Base-by-base conservation (phyloP, 495 filamentous ascomycete genomes). In the Aspergillus asperescens region DNA sequence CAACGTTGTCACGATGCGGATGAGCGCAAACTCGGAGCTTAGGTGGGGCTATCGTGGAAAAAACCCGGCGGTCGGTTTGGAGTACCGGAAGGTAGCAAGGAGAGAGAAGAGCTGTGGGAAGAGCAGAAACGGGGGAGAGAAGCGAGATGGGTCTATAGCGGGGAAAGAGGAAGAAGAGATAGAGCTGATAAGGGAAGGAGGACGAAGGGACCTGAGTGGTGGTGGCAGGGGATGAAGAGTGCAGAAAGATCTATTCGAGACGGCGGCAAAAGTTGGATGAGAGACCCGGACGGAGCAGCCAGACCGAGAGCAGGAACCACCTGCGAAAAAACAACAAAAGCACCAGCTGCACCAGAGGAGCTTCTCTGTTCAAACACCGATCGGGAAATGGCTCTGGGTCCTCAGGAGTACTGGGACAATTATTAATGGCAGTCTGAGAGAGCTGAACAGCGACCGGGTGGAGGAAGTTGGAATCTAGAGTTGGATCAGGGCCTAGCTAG, bases 21-120 rank as follows among this genome's bases (percentile, higher is more conserved):
- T 51, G 50, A 53, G 51, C 52, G 24, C 44, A 47, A 45, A 43
- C 23, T 9, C 2, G 8, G 15, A 66, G 60, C 62, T 65, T 55
- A 62, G 54, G 62, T 62, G 62, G 62, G 62, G 62, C 62, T 59
- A 53, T 54, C 35, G 41, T 58, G 51, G 34, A 54, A 56, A 55
- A 59, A 51, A 56, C 47, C 60, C 24, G 20, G 18, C 23, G 51
- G 57, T 52, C 39, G 52, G 54, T 52, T 56, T 55, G 49, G 38
- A 56, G 51, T 31, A 41, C 37, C 40, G 34, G 41, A 35, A 45
- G 48, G 50, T 39, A 52, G 55, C 10, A 23, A 43, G 29, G 35
- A 51, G 40, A 25, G 40, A 18, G 20, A 41, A n/a, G 39, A 10
- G 18, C 10, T 35, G 13, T 4, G 32, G 16, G 49, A 55, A 25